phyloP scores from a whole-genome alignment of 2,329 filamentous ascomycete genomes.

The Colletotrichum eleusines region DNA sequence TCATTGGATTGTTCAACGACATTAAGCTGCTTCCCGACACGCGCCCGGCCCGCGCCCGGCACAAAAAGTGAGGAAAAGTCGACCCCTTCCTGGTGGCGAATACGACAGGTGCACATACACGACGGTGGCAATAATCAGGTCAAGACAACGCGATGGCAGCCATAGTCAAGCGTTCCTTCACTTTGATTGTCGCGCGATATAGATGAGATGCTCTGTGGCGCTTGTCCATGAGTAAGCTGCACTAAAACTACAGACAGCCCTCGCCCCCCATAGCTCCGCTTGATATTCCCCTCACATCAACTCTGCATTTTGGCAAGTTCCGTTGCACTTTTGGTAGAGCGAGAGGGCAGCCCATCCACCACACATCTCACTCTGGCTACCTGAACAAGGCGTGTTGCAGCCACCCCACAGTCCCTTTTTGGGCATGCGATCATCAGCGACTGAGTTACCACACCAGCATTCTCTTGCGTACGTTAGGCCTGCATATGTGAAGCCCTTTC shows the following conservation, averaged over 20 bases:
- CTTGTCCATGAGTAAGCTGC: not conserved
- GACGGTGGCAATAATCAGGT: not conserved
- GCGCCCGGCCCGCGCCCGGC: too few relatives aligned
- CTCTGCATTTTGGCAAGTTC: conserved; percentile 45
- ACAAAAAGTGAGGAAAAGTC: not conserved
- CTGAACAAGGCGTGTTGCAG: conserved; percentile 49
- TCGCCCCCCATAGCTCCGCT: not conserved
- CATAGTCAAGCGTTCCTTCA: not conserved
- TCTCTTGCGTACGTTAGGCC: conserved; percentile 55
- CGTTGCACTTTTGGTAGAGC: conserved; percentile 52
- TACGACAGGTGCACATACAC: not conserved
- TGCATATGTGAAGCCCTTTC: conserved; percentile 48
- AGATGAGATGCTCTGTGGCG: not conserved
- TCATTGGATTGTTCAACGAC: not conserved
- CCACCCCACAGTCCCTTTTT: conserved; percentile 56
- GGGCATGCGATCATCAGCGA: conserved; percentile 46
- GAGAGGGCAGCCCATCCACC: conserved; percentile 49
- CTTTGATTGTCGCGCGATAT: not conserved
- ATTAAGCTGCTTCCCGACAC: not conserved
- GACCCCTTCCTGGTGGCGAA: not conserved
- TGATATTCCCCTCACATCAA: conserved; percentile 26
- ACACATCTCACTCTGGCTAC: conserved; percentile 35
- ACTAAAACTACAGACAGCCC: not conserved
- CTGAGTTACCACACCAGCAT: conserved; percentile 54
- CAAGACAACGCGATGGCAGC: not conserved